Evolutionary conservation across 1,139 yeast genomes (phyloP).

Genomic region (Yamadazyma sp.): DNA sequence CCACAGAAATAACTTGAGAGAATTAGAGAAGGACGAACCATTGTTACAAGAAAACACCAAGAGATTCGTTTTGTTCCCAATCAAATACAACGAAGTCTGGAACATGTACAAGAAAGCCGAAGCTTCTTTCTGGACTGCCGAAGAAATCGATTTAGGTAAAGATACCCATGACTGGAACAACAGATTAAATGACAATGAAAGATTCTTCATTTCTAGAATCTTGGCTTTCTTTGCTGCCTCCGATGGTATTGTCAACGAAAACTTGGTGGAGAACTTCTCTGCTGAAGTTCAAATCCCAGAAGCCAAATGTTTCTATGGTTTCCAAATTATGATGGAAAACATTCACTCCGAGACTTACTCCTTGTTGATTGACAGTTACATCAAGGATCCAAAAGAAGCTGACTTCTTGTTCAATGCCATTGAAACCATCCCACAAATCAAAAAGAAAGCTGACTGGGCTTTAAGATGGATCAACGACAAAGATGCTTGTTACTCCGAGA

Average conservation of each 20-base stretch:
- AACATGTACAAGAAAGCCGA: constrained; percentile 98
- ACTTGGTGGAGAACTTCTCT: constrained; percentile 92
- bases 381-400: constrained; percentile 92
- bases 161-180: constrained; percentile 90
- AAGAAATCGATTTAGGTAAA: constrained; percentile 94
- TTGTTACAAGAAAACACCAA: constrained; percentile 80
- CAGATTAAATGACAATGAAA: constrained; percentile 81
- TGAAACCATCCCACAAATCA: constrained; percentile 90
- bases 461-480: constrained; percentile 90
- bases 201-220: constrained; percentile 85
- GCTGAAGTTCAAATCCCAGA: constrained; percentile 97
- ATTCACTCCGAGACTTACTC: constrained; percentile 98
- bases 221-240: constrained; percentile 98
- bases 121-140: constrained; percentile 99
- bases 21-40: constrained; percentile 84
- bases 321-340: constrained; percentile 99
- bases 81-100: constrained; percentile 97
- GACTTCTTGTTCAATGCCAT: constrained; percentile 89
- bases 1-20: constrained; percentile 73
- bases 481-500: constrained; percentile 87
- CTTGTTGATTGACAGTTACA: constrained; percentile 86
- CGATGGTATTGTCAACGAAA: constrained; percentile 96
- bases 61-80: constrained; percentile 95
- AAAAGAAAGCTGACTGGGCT: constrained; percentile 98
- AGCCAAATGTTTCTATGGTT: constrained; percentile 98